Evolutionary conservation across 2,329 filamentous ascomycete genomes (phyloP).

Genomic region (Corynespora cassiicola): DNA sequence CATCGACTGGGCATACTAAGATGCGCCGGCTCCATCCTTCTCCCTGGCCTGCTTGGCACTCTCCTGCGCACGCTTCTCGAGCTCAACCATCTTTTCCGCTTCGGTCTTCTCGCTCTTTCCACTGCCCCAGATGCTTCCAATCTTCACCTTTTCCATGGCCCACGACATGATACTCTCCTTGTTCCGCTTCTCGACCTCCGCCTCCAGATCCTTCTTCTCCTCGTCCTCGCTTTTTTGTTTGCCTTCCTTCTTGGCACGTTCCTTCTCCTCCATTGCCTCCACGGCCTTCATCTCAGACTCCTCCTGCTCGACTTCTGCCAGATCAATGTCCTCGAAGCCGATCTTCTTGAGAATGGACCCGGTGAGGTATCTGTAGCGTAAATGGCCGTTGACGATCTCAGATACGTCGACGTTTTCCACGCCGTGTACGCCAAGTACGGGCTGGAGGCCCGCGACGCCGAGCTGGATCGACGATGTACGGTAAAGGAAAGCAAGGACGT

Average conservation of each 20-base stretch:
- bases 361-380: slow-evolving; percentile 58
- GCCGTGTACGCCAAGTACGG: slow-evolving; percentile 70
- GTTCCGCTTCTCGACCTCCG: slow-evolving; percentile 52
- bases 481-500: slow-evolving; percentile 86
- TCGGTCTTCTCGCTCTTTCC: slow-evolving; percentile 20
- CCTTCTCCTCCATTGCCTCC: slow-evolving; percentile 51
- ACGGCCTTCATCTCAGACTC: slow-evolving; percentile 52
- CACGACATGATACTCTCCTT: slow-evolving; percentile 51
- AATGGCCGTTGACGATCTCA: slow-evolving; percentile 58
- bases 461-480: slow-evolving; percentile 81
- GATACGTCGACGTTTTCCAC: slow-evolving; percentile 65
- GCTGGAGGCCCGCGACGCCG: slow-evolving; percentile 83
- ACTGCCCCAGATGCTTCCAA: slow-evolving; percentile 22
- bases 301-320: slow-evolving; percentile 53
- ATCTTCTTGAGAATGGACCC: slow-evolving; percentile 59
- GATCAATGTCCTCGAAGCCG: slow-evolving; percentile 60
- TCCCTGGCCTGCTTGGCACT: no score
- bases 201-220: slow-evolving; percentile 48
- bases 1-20: no score
- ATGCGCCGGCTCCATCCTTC: no score
- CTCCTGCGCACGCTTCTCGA: slow-evolving; percentile 15
- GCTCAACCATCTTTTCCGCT: slow-evolving; percentile 25
- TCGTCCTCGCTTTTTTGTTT: slow-evolving; percentile 32
- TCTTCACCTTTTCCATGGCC: slow-evolving; percentile 50
- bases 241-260: slow-evolving; percentile 43